Evolutionary conservation across 306 rosid species (phyloP).

Genomic region (Oemleria cerasiformis): DNA sequence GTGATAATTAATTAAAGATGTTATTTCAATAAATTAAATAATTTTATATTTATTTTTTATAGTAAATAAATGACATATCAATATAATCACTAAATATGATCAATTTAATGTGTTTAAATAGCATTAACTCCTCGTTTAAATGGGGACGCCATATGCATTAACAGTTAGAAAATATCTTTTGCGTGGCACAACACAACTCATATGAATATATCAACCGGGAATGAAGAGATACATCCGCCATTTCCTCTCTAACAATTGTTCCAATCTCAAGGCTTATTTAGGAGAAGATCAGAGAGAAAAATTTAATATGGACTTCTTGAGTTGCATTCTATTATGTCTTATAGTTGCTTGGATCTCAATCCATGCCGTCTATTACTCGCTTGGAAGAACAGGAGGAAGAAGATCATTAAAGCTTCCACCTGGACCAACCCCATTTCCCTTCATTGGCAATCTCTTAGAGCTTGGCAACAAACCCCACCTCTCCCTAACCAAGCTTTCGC

Average conservation of each 20-base stretch:
- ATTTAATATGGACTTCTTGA: constrained; percentile 4
- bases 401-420: constrained; percentile 32
- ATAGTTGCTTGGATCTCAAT: constrained; percentile 10
- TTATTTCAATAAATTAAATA: too few relatives aligned
- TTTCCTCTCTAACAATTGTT: background rate
- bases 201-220: too few relatives aligned
- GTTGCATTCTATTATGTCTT: background rate
- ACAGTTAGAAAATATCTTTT: too few relatives aligned
- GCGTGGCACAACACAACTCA: too few relatives aligned
- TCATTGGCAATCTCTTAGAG: constrained; percentile 53
- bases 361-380: constrained; percentile 7
- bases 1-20: too few relatives aligned
- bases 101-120: too few relatives aligned
- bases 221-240: too few relatives aligned
- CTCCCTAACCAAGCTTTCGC: constrained; percentile 32
- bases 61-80: too few relatives aligned
- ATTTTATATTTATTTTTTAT: too few relatives aligned
- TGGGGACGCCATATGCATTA: too few relatives aligned
- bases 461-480: constrained; percentile 44
- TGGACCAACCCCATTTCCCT: constrained; percentile 42
- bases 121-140: too few relatives aligned
- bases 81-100: too few relatives aligned
- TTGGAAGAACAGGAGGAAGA: background rate
- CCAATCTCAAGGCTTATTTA: background rate
- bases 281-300: background rate